Conservation (phyloP, 2,329 filamentous ascomycete species). For the Truncatella angustata region DNA sequence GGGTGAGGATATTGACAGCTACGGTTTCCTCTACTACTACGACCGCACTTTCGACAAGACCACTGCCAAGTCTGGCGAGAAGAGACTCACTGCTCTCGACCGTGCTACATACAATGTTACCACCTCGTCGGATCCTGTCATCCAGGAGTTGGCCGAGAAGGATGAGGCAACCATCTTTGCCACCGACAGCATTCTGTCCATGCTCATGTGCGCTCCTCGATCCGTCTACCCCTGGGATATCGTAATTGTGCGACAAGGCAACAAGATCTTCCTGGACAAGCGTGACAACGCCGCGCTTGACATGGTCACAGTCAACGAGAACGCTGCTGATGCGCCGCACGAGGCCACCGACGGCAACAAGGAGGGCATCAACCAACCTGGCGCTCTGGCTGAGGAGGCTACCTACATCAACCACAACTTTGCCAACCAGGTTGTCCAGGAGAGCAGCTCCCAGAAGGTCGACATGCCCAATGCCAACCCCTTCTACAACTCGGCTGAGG, state of each 20-base stretch:
- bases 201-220: conserved; percentile 97
- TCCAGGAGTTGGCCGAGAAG: conserved; percentile 95
- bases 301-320: conserved; percentile 99
- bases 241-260: conserved; percentile 85
- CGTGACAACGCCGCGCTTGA: conserved; percentile 91
- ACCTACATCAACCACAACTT: conserved; percentile 99
- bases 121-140: conserved; percentile 91
- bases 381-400: conserved; percentile 89
- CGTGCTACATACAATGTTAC: conserved; percentile 98
- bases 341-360: conserved; percentile 91
- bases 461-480: conserved; percentile 88
- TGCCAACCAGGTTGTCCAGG: conserved; percentile 88
- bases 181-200: conserved; percentile 94
- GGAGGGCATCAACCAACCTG: conserved; percentile 92
- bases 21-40: conserved; percentile 98
- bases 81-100: conserved; percentile 84
- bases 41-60: conserved; percentile 94
- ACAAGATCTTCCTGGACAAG: conserved; percentile 99
- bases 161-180: conserved; percentile 96
- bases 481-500: conserved; percentile 93
- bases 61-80: conserved; percentile 83
- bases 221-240: conserved; percentile 99
- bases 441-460: conserved; percentile 75
- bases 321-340: conserved; percentile 90
- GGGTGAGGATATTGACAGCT: conserved; percentile 91